These are phyloP conservation scores for Lithocarpus polystachyus DNA, from an alignment of 306 rosid genomes.

Conservation along the genomic window DNA sequence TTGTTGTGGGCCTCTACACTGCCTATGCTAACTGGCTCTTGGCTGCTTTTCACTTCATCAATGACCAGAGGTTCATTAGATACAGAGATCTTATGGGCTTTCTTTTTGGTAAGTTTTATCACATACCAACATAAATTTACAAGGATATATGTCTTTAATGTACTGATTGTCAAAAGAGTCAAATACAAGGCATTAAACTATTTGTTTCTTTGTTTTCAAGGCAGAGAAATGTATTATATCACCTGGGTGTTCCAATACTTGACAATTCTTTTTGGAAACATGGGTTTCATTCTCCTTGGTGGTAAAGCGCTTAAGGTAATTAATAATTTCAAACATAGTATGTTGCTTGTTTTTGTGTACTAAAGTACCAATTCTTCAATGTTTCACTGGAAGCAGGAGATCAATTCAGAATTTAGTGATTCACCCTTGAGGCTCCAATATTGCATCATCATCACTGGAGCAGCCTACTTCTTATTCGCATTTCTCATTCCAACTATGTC, in stretches of 20 bases:
- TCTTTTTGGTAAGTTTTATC: constrained; percentile 32
- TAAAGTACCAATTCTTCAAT: neutral
- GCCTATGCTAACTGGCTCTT: constrained; percentile 64
- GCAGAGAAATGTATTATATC: constrained; percentile 38
- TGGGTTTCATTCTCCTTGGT: constrained; percentile 60
- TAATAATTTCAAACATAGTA: neutral
- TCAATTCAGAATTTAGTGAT: constrained; percentile 41
- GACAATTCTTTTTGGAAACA: constrained; percentile 50
- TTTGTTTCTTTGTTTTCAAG: constrained; percentile 5
- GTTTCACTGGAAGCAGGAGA: constrained; percentile 32
- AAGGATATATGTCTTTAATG: neutral
- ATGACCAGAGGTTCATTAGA: constrained; percentile 62
- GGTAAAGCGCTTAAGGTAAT: constrained; percentile 59
- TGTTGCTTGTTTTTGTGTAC: neutral
- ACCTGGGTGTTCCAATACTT: constrained; percentile 54
- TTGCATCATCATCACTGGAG: constrained; percentile 45
- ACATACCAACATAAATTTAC: neutral
- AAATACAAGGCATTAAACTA: neutral
- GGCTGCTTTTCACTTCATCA: constrained; percentile 55
- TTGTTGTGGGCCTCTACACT: constrained; percentile 46
- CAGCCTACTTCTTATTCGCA: constrained; percentile 36
- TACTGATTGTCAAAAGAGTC: neutral
- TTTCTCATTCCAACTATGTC: constrained; percentile 55
- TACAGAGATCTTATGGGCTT: constrained; percentile 65
- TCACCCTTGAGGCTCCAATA: constrained; percentile 57